Percentiles rank a stretch among this genome's conserved stretches.
Conservation (phyloP, 257 asterid species). For the Gentiana dahurica region DNA sequence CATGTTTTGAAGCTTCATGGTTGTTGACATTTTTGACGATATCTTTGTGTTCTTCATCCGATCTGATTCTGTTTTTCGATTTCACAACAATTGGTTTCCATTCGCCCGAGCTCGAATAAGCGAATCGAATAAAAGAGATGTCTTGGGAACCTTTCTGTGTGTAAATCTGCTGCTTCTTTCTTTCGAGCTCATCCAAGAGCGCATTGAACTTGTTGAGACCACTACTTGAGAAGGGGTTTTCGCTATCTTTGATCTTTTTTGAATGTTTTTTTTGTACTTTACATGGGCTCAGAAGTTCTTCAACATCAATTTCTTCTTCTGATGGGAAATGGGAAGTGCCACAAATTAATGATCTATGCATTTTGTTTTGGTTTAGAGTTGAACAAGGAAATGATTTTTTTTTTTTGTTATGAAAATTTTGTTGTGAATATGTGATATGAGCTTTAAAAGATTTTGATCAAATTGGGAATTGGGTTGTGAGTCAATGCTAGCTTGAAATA, state of each 20-base stretch:
- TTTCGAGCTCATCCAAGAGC: constrained; percentile 34
- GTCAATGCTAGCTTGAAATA: too few species aligned
- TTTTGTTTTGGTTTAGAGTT: not conserved
- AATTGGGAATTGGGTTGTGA: not conserved
- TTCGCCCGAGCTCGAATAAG: constrained; percentile 10
- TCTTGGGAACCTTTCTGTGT: constrained; percentile 27
- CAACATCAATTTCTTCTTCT: constrained; percentile 13
- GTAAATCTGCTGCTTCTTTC: constrained; percentile 31
- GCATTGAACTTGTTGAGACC: constrained; percentile 40
- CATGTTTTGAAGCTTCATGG: not conserved
- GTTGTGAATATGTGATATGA: too few species aligned
- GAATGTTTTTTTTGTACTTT: constrained; percentile 34
- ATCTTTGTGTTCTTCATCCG: not conserved
- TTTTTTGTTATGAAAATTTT: not conserved
- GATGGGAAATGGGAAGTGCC: constrained; percentile 36
- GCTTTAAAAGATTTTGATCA: too few species aligned
- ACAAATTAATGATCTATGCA: constrained; percentile 37
- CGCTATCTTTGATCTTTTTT: constrained; percentile 26
- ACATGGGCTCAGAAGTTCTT: constrained; percentile 31
- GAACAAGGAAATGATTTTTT: not conserved
- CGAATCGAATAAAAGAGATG: constrained; percentile 32
- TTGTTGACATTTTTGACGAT: not conserved
- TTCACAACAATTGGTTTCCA: constrained; percentile 30
- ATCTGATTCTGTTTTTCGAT: constrained; percentile 10
- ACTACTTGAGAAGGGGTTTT: constrained; percentile 33